Evolutionary conservation across 2,329 filamentous ascomycete species (phyloP), one percentile per base, ranked within the genome.

Genomic region (Verticillium klebahnii): DNA sequence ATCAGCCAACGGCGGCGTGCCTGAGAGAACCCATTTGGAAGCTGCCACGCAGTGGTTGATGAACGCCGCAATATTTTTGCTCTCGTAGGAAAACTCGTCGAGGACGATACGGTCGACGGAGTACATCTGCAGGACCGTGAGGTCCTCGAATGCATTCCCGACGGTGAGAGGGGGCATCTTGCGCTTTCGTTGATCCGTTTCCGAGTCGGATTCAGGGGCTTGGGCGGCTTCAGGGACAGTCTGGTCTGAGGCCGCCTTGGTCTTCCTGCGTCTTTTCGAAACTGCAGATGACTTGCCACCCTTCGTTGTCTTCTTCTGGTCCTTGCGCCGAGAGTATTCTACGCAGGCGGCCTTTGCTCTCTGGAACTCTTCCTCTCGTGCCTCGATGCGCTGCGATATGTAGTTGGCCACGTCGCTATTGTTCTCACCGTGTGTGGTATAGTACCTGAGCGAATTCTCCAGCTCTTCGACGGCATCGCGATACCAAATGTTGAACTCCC

Each of bases 81-180:
- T 71, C 40, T 72, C 67, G 61, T 80, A 80, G 0, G 78, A 78
- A 64, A 76, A 79, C 62, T 81, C 78, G 61, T 81, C 78, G 65
- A 75, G 75, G 11, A 81, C 69, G 12, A 79, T 67, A 4, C 77
- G 72, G 19, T 72, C 63, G 37, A 71, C 80, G 37, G 69, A 75
- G 63, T 74, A 79, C 45, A 69, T 67, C 62, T 80, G 75, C 0
- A 80, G 66, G 2, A 74, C 60, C 7, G 65, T 63, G 14, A 60
- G 63, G 0, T 60, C 36, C 25, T 32, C 9, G 25, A 56, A 56
- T 5, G 34, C 54, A 3, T 31, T 34, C 2, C 8, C 31, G 12
- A 34, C 6, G 14, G 8, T 11, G 14, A 19, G 4, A 11, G 54
- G 15, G 6, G 40, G 9, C 6, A 23, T 31, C n/a, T 31, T 50